Evolutionary conservation across 2,329 filamentous ascomycete species (phyloP).

Genomic region (Fusarium transvaalense): DNA sequence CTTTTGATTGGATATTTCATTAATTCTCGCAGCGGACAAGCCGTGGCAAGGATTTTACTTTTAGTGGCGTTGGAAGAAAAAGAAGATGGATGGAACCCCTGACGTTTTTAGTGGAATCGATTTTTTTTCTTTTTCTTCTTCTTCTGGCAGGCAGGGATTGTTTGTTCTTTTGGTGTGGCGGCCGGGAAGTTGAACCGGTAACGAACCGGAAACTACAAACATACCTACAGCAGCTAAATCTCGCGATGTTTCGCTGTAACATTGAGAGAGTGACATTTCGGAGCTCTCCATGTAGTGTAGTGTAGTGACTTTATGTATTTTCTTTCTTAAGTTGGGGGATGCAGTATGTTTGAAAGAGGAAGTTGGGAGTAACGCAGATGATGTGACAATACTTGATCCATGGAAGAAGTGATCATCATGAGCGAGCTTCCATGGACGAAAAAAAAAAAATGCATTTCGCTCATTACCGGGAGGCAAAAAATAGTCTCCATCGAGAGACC

Average conservation of each 20-base stretch:
- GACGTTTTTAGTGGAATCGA: conserved; percentile 1
- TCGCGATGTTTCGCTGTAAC: conserved; percentile 37
- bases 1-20: conserved; percentile 7
- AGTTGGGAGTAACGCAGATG: background rate
- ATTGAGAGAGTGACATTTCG: background rate
- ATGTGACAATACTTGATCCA: background rate
- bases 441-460: conserved; percentile 10
- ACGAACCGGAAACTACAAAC: conserved; percentile 27
- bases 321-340: background rate
- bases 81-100: conserved; percentile 10
- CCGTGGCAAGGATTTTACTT: conserved; percentile 30
- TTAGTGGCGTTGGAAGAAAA: conserved; percentile 10
- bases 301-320: no score
- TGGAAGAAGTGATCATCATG: conserved; percentile 5
- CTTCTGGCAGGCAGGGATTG: background rate
- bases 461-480: conserved; percentile 35
- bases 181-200: conserved; percentile 21
- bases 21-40: conserved; percentile 26
- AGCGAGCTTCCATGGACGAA: background rate
- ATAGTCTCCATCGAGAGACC: background rate
- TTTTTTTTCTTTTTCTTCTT: conserved; percentile 20
- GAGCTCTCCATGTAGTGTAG: background rate
- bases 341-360: background rate
- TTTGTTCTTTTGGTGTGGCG: conserved; percentile 8
- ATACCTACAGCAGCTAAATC: conserved; percentile 32